phyloP scores from a whole-genome alignment of 2,329 filamentous ascomycete genomes.

The Penicillium griseofulvum region DNA sequence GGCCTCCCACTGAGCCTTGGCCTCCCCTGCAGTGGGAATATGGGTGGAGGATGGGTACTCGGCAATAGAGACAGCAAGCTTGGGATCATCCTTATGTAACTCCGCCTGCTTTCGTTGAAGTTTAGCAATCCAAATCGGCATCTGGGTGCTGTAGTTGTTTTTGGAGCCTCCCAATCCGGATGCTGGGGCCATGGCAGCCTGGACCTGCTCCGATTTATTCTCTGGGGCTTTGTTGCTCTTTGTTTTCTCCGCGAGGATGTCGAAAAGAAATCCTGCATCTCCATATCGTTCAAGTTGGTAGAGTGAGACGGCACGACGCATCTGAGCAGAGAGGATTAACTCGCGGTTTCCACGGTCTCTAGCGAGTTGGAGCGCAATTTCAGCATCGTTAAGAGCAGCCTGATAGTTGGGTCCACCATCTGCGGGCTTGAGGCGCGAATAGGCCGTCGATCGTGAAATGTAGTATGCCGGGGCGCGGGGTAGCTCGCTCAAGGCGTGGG shows the following conservation, averaged over 20 bases:
- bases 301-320: constrained; percentile 72
- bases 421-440: constrained; percentile 59
- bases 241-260: constrained; percentile 52
- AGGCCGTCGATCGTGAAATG: constrained; percentile 75
- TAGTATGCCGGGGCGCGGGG: constrained; percentile 74
- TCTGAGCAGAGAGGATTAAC: constrained; percentile 75
- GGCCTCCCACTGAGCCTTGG: constrained; percentile 33
- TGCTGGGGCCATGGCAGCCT: constrained; percentile 27
- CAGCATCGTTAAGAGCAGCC: constrained; percentile 66
- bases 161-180: constrained; percentile 16
- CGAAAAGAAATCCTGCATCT: constrained; percentile 70
- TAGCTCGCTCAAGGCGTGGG: constrained; percentile 60
- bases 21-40: constrained; percentile 34
- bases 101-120: constrained; percentile 51
- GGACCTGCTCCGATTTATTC: constrained; percentile 28
- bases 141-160: constrained; percentile 31
- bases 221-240: constrained; percentile 46
- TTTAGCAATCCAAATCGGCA: constrained; percentile 61
- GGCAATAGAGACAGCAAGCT: constrained; percentile 44
- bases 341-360: constrained; percentile 69
- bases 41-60: constrained; percentile 54
- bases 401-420: constrained; percentile 43
- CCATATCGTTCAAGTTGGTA: constrained; percentile 69
- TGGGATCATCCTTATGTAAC: constrained; percentile 51
- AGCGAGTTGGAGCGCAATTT: constrained; percentile 62